These are phyloP conservation scores for Scheffersomyces ergatensis DNA, from an alignment of 805 yeast genomes.

Conservation along the genomic window DNA sequence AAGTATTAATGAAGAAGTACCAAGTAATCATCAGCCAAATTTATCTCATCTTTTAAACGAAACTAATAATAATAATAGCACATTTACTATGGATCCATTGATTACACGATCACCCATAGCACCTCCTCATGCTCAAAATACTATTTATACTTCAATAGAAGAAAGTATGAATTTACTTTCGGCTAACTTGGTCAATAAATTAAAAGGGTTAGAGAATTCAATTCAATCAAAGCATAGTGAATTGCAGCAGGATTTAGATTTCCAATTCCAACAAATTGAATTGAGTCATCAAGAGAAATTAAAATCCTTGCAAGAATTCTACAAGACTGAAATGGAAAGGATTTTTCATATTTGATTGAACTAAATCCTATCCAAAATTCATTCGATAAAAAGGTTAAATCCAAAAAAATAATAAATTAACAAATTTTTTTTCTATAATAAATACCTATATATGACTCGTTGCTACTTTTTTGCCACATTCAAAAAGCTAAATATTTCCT, in stretches of 20 bases:
- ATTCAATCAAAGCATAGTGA: slow-evolving; percentile 5
- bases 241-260: slow-evolving; percentile 8
- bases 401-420: too few species aligned
- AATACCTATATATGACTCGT: background rate
- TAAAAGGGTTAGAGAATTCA: slow-evolving; percentile 7
- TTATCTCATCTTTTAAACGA: background rate
- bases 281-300: slow-evolving; percentile 3
- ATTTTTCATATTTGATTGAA: too few species aligned
- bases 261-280: slow-evolving; percentile 6
- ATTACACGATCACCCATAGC: too few species aligned
- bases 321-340: slow-evolving; percentile 3
- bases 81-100: background rate
- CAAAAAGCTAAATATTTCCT: slow-evolving; percentile 31
- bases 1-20: too few species aligned
- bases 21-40: too few species aligned
- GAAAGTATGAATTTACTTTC: slow-evolving; percentile 6
- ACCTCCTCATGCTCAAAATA: too few species aligned
- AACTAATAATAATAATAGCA: too few species aligned
- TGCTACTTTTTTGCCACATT: slow-evolving; percentile 11
- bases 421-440: background rate
- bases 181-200: slow-evolving; percentile 4
- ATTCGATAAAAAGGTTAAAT: too few species aligned
- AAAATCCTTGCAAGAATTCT: slow-evolving; percentile 2
- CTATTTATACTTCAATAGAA: slow-evolving; percentile 3
- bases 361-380: too few species aligned